Conservation (phyloP, 306 rosid species). For the Benincasa hispida region DNA sequence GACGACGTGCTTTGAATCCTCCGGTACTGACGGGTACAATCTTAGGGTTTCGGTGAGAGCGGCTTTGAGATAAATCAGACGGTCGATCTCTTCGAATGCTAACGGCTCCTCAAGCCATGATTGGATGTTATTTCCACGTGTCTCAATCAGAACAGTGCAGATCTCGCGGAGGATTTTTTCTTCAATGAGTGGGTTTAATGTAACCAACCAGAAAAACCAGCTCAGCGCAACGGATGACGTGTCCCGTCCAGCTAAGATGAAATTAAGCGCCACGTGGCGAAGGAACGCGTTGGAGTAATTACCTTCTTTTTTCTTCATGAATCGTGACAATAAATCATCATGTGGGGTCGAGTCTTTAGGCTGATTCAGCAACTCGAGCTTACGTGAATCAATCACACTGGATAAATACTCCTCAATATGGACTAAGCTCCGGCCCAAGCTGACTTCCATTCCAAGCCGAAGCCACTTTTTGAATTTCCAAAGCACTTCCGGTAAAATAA, state of each 20-base stretch:
- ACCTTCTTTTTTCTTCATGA: conserved; percentile 70
- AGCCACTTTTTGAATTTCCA: conserved; percentile 86
- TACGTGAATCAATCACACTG: conserved; percentile 56
- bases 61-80: conserved; percentile 56
- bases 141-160: conserved; percentile 40
- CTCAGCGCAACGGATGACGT: conserved; percentile 71
- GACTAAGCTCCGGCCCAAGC: conserved; percentile 64
- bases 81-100: conserved; percentile 70
- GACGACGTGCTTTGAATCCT: conserved; percentile 76
- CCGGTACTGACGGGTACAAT: conserved; percentile 77
- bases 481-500: conserved; percentile 55
- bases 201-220: conserved; percentile 83
- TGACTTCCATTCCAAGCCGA: conserved; percentile 78
- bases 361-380: conserved; percentile 56
- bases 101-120: conserved; percentile 53
- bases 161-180: conserved; percentile 48
- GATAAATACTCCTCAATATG: conserved; percentile 65
- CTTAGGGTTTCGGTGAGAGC: conserved; percentile 75
- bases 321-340: conserved; percentile 72
- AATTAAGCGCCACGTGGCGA: conserved; percentile 74
- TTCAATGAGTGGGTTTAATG: conserved; percentile 46
- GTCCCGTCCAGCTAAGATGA: conserved; percentile 95
- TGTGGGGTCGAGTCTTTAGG: conserved; percentile 50
- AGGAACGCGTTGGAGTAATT: conserved; percentile 55
- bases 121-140: conserved; percentile 42